Percentiles rank a stretch among this genome's conserved stretches.
These are phyloP conservation scores for Populus hybrid DNA, from an alignment of 441 rosid species.

Conservation along the genomic window DNA sequence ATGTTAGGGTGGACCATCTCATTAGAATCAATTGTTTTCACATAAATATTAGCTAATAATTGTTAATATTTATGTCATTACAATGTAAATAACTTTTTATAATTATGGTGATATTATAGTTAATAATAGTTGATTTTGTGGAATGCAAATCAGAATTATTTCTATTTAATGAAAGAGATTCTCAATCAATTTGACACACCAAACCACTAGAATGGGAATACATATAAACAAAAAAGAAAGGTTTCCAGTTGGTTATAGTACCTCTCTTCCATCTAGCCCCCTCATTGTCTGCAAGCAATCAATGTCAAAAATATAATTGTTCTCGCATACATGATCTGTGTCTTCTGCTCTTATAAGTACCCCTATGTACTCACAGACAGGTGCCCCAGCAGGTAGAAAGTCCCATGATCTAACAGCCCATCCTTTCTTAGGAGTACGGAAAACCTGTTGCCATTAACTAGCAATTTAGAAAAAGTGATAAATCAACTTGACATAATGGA, in stretches of 20 bases:
- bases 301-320: conserved; percentile 80
- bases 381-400: conserved; percentile 89
- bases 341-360: conserved; percentile 67
- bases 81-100: no score
- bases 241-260: conserved; percentile 10
- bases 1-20: not conserved
- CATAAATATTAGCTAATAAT: no score
- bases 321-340: conserved; percentile 53
- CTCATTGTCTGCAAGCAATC: conserved; percentile 93
- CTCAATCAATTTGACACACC: not conserved
- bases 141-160: no score
- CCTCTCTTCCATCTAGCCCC: conserved; percentile 85
- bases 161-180: not conserved
- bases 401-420: conserved; percentile 99
- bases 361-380: conserved; percentile 86
- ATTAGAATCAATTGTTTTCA: no score
- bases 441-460: conserved; percentile 50
- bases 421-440: conserved; percentile 79
- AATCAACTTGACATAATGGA: not conserved
- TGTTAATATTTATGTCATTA: no score
- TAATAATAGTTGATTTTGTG: no score
- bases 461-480: not conserved
- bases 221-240: not conserved
- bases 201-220: not conserved
- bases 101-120: no score